phyloP scores from a whole-genome alignment of 257 asterid species.

The Nicotiana sylvestris region DNA sequence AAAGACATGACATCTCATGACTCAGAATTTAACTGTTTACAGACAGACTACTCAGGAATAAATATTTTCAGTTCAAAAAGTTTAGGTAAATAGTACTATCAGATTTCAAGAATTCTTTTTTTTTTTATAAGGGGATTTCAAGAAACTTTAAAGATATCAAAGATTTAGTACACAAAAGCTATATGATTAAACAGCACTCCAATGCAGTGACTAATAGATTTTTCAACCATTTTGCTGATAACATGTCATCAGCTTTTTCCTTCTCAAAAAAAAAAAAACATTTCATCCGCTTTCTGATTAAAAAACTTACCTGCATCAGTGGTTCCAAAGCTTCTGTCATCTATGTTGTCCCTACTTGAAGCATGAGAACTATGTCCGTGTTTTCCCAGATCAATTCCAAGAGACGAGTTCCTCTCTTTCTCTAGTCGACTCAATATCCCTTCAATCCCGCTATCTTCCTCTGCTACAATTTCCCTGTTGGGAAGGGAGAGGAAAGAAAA shows the following conservation, averaged over 20 bases:
- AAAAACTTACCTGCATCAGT: slow-evolving; percentile 9
- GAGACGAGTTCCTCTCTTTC: slow-evolving; percentile 59
- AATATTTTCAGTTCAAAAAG: not conserved
- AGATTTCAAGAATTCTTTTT: too few relatives aligned
- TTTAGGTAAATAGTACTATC: not conserved
- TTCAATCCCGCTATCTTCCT: slow-evolving; percentile 58
- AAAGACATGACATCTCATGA: slow-evolving; percentile 26
- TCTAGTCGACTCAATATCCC: slow-evolving; percentile 78
- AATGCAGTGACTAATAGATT: not conserved
- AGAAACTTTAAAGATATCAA: not conserved
- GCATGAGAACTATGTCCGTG: slow-evolving; percentile 25
- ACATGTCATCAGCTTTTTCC: not conserved
- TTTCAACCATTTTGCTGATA: not conserved
- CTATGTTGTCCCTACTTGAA: slow-evolving; percentile 29
- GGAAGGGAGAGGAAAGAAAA: slow-evolving; percentile 14
- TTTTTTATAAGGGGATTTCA: not conserved
- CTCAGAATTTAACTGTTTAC: slow-evolving; percentile 18
- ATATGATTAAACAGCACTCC: not conserved
- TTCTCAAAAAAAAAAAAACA: too few relatives aligned
- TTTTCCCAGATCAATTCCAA: slow-evolving; percentile 41
- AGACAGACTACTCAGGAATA: not conserved
- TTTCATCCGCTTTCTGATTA: not conserved
- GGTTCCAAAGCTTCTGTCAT: slow-evolving; percentile 22
- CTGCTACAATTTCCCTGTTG: slow-evolving; percentile 44
- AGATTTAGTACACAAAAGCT: not conserved